A percentile compares a stretch with the other conserved stretches of the same genome.
These are phyloP conservation scores for Durusdinium trenchii DNA, from an alignment of 73 alveolate species.

Conservation along the genomic window DNA sequence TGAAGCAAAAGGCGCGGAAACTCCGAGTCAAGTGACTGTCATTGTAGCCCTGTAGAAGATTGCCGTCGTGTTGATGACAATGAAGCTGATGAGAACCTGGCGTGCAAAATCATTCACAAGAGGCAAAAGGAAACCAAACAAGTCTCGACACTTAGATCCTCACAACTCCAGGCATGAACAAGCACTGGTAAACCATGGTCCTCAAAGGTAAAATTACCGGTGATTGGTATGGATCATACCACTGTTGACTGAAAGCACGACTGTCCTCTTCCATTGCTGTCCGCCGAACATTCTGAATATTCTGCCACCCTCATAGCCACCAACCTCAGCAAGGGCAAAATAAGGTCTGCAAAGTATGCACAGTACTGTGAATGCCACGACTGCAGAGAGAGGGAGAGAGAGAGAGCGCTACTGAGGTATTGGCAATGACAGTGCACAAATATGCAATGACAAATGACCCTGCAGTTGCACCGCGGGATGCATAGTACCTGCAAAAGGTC, in stretches of 20 bases:
- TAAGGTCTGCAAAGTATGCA: background rate
- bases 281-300: conserved; percentile 95
- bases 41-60: conserved; percentile 83
- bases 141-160: background rate
- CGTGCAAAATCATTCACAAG: background rate
- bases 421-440: conserved; percentile 78
- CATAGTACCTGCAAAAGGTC: conserved; percentile 51
- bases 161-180: conserved; percentile 85
- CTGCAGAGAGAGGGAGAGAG: background rate
- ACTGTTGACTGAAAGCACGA: background rate
- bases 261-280: conserved; percentile 93
- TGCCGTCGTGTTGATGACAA: conserved; percentile 93
- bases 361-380: background rate
- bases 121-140: background rate
- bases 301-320: conserved; percentile 95
- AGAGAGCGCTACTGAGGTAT: background rate
- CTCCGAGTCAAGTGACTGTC: conserved; percentile 11
- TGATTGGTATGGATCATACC: background rate
- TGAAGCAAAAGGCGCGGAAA: background rate
- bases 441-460: conserved; percentile 86
- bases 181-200: conserved; percentile 91
- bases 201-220: background rate
- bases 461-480: conserved; percentile 93
- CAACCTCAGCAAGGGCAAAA: conserved; percentile 21
- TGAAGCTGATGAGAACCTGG: conserved; percentile 60